Evolutionary conservation across 129 eudicot species (phyloP), one percentile per base, ranked within the genome.

Genomic region (Smallanthus sonchifolius): DNA sequence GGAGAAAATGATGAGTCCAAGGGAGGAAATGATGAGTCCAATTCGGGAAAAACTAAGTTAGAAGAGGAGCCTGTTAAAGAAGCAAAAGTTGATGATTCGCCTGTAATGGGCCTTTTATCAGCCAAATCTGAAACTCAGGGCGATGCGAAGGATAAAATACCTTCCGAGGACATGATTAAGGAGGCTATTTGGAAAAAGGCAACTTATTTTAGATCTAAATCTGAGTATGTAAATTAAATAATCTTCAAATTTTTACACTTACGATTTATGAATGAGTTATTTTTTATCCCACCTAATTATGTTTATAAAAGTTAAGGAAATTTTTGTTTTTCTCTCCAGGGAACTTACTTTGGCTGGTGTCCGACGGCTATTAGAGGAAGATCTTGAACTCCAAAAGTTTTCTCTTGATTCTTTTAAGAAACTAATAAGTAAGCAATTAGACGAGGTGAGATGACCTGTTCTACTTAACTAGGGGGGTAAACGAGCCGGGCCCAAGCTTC

Each of bases 301-400:
- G 64, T 57, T 57, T 56, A 24, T 3, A 57, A 57, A 32, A 57
- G 37, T 67, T 19, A 7, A 66, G 4, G 60, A 67, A 49, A 69
- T 15, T 47, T 15, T 70, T 48, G 39, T 36, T 36, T 37, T 49
- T 66, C 48, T 64, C 6, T 68, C 15, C 87, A 94, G 98, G 83
- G 75, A 72, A 71, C 67, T 91, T 67, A 86, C 93, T 24, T 38
- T 88, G 78, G 96, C 79, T 54, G 86, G 91, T 40, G 88, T 86
- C 32, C 97, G 98, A 34, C 87, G 96, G 51, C 93, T 90, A 72
- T 69, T 94, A 78, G 98, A 94, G 80, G 92, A 88, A 78, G 98
- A 90, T 79, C 92, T 94, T 76, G 81, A 84, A 55, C 91, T 94
- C 44, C 81, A 82, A 30, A 89, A 88, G 78, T 69, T 69, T 56